Base-by-base conservation (phyloP, 192 early-diverging fungal genomes). In the Backusella mclennaniae region DNA sequence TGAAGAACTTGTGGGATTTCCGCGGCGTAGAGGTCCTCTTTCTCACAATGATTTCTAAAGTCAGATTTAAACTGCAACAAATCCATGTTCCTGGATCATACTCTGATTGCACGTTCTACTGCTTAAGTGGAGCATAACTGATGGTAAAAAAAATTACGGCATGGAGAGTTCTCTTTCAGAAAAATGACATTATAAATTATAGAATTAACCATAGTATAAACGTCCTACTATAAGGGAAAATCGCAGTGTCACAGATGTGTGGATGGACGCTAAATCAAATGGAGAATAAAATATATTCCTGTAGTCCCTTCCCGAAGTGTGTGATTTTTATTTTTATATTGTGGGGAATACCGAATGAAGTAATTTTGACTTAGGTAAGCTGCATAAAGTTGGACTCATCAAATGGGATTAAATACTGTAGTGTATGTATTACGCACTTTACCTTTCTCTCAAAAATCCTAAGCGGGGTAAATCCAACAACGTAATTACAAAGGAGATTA, bases 221-320 rank as follows among this genome's bases (percentile, higher is more conserved):
- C 2, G 46, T n/a, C n/a, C 53, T n/a, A 21, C 53, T 63, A 4
- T 3, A 14, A 29, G 4, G 21, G 4, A 63, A 4, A 26, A 26
- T 63, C 2, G 9, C 26, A 63, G 56, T 63, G 23, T 26, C 26
- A 63, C 56, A 63, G 26, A 26, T 29, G 21, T 63, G 23, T 1
- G 26, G 56, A 14, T 29, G 8, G 12, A 3, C 21, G 23, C 56
- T 63, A 63, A 63, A 26, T 63, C 56, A 63, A 23, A 63, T 63
- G 56, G 56, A 63, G 56, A 63, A 63, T 63, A 63, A 63, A 63
- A 63, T 63, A 63, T 14, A 63, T 63, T 63, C 56, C 56, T 63
- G 56, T 63, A 63, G 56, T 26, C 56, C 56, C 56, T 63, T 15
- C 56, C 56, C 21, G 23, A 26, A 9, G 56, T 63, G 56, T 63